Conservation (phyloP, 2,329 filamentous ascomycete species). For the Hymenoscyphus fructigenus region DNA sequence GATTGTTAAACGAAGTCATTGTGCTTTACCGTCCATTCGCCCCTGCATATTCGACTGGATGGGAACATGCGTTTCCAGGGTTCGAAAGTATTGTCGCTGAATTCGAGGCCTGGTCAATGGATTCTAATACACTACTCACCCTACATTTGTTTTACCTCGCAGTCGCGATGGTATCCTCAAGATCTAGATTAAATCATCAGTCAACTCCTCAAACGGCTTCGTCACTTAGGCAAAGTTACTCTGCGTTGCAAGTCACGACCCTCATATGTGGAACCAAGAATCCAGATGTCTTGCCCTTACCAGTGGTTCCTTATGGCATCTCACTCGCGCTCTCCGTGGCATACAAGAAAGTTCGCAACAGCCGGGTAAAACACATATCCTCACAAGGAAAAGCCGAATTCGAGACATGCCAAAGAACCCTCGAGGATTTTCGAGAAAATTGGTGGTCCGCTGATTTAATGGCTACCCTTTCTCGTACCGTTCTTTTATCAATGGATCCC, state of each 20-base stretch:
- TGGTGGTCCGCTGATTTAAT: constrained; percentile 14
- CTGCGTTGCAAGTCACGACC: constrained; percentile 5
- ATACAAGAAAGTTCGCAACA: constrained; percentile 10
- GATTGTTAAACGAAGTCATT: constrained; percentile 7
- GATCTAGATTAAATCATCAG: background rate
- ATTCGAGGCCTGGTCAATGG: constrained; percentile 7
- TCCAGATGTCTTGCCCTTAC: constrained; percentile 7
- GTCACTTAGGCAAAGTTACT: constrained; percentile 4
- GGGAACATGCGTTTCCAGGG: constrained; percentile 10
- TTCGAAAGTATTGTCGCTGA: constrained; percentile 8
- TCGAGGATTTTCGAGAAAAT: background rate
- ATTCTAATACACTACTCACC: constrained; percentile 1
- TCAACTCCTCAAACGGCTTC: background rate
- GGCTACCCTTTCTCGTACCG: constrained; percentile 5
- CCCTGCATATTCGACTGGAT: constrained; percentile 1
- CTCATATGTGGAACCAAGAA: constrained; percentile 2
- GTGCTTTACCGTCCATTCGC: constrained; percentile 7
- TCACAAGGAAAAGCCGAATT: constrained; percentile 6
- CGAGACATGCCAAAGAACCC: constrained; percentile 1
- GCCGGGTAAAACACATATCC: background rate
- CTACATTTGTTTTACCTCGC: constrained; percentile 9
- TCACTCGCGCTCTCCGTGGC: constrained; percentile 12
- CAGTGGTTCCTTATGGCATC: constrained; percentile 9
- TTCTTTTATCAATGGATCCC: background rate
- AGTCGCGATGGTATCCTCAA: constrained; percentile 9